Conservation (phyloP, 108 stramenopile genomes). For the Aurantiochytrium sp. region DNA sequence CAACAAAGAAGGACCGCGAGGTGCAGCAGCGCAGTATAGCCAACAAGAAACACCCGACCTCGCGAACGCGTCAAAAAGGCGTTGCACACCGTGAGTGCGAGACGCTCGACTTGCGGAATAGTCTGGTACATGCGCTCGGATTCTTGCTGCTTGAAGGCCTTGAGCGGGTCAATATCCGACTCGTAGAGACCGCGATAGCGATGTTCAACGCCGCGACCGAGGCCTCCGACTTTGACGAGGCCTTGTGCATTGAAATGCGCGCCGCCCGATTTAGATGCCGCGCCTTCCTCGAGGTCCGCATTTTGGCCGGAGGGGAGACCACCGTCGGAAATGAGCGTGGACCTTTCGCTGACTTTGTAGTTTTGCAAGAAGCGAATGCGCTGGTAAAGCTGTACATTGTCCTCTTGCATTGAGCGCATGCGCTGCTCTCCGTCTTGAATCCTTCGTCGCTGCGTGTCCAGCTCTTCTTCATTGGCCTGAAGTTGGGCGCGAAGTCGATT, state of each 20-base stretch:
- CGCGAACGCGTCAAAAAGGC: neutral
- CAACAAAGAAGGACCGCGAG: neutral
- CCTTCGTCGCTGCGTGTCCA: neutral
- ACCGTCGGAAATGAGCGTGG: neutral
- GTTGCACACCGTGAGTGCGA: neutral
- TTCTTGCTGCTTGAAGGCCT: constrained; percentile 4
- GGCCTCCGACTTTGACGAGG: neutral
- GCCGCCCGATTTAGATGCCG: neutral
- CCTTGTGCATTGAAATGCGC: neutral
- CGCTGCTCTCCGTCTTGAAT: neutral
- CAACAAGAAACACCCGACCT: neutral
- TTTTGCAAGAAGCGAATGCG: constrained; percentile 22
- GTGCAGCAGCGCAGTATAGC: neutral
- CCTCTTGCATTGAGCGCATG: neutral
- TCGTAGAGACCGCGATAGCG: neutral
- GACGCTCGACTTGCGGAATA: neutral
- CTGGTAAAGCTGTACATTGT: constrained; percentile 4
- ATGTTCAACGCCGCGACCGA: constrained; percentile 9
- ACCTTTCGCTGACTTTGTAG: neutral
- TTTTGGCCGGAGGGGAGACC: neutral
- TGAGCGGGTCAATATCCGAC: neutral
- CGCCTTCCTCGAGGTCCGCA: neutral
- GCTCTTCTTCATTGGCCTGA: neutral
- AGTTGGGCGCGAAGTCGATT: neutral
- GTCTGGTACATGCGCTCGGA: neutral